Conservation (phyloP, 2,329 filamentous ascomycete species). For the Ascochyta lentis region DNA sequence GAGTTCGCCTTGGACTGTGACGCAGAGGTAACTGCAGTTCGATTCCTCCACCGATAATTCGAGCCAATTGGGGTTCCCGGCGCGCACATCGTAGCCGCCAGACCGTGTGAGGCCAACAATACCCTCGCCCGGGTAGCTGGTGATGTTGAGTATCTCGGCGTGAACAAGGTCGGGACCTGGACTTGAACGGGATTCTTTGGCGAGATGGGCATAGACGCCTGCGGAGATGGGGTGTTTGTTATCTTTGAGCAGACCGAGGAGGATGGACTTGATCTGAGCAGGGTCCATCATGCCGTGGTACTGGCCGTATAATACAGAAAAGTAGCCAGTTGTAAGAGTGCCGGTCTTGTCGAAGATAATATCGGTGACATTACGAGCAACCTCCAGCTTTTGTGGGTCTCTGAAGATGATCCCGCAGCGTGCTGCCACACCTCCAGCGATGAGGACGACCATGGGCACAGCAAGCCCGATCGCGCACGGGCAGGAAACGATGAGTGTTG, state of each 20-base stretch:
- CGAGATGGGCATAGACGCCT: slow-evolving; percentile 47
- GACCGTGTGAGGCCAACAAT: slow-evolving; percentile 49
- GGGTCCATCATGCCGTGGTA: slow-evolving; percentile 20
- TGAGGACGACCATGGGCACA: slow-evolving; percentile 79
- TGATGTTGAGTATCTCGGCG: slow-evolving; percentile 32
- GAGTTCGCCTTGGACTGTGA: slow-evolving; percentile 44
- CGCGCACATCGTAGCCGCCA: slow-evolving; percentile 41
- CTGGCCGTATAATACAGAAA: slow-evolving; percentile 46
- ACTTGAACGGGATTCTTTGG: slow-evolving; percentile 11
- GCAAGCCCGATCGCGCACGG: slow-evolving; percentile 79
- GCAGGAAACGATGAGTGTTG: slow-evolving; percentile 77
- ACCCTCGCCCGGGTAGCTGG: slow-evolving; percentile 53
- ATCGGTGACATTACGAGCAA: slow-evolving; percentile 66
- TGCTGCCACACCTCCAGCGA: slow-evolving; percentile 72
- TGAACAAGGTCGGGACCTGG: slow-evolving; percentile 10
- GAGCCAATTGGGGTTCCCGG: slow-evolving; percentile 59
- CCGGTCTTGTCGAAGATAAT: slow-evolving; percentile 84
- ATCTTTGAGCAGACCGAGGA: slow-evolving; percentile 52
- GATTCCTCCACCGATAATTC: slow-evolving; percentile 37
- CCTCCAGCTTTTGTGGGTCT: slow-evolving; percentile 68
- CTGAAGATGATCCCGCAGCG: slow-evolving; percentile 73
- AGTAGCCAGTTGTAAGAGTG: slow-evolving; percentile 69
- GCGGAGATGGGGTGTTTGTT: slow-evolving; percentile 61
- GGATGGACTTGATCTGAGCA: slow-evolving; percentile 23
- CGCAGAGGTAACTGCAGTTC: slow-evolving; percentile 45